Evolutionary conservation across 2,329 filamentous ascomycete genomes (phyloP), one percentile per base, ranked within the genome.

Genomic region (Fusarium sp.): DNA sequence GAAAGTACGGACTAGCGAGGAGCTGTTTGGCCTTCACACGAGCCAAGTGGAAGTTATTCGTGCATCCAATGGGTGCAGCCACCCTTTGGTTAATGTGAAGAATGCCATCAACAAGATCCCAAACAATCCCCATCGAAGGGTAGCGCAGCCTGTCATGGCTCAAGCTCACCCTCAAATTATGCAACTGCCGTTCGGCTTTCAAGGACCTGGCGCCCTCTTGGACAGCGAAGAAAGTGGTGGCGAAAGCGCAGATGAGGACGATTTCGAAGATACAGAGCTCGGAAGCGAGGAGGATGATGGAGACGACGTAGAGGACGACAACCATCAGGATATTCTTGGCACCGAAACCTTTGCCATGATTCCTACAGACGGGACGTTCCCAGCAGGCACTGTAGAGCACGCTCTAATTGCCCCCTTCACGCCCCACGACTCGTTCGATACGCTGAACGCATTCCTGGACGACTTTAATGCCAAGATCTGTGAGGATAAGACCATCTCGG

Each of bases 1-100:
- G 57, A 72, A 74, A 5, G 84, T 84, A 31, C 68, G 78, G 22
- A 78, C 78, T 22, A 68, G 79, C n/a, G 78, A 81, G 62, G 80
- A 84, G 35, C 73, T 84, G 20, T 72, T 84, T 39, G 83, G 83
- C n/a, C 54, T 80, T 10, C 64, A 77, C 7, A 45, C 73, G 14
- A 67, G 39, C 31, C 65, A 71, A 39, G 59, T 78, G n/a, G 74
- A 76, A 29, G 43, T 71, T 41, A 41, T 80, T n/a, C 67, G 71
- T 18, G 64, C 64, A 24, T 48, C 68, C 33, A 62, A 58, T 18
- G 67, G 65, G 56, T 65, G 72, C 22, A 63, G 56, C 29, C 76
- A 76, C 24, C 65, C 71, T 6, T 76, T 80, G 71, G 74, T 80
- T 13, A 80, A 82, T 45, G 62, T 83, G 20, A 72, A 71, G 43